phyloP scores from a whole-genome alignment of 2,329 filamentous ascomycete genomes.

The Arthrocladium fulminans region DNA sequence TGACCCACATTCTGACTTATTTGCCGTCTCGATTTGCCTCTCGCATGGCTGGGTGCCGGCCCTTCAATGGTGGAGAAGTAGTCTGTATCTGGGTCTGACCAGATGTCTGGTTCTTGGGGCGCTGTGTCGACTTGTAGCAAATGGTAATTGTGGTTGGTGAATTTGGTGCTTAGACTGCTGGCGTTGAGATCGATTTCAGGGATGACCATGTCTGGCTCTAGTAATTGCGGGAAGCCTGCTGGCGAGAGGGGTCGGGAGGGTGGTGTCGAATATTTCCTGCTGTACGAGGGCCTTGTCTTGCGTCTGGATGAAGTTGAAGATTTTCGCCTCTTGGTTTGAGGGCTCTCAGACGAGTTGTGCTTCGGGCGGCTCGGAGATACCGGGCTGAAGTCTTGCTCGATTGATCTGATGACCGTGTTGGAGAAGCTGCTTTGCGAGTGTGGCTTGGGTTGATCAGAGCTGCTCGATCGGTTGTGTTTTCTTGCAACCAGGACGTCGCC shows the following conservation, averaged over 20 bases:
- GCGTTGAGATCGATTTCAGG: slow-evolving; percentile 6
- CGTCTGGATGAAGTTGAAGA: slow-evolving; percentile 3
- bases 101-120: slow-evolving; percentile 8
- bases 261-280: slow-evolving; percentile 8
- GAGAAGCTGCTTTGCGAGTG: background rate
- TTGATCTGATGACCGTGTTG: background rate
- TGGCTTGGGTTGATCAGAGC: slow-evolving; percentile 1
- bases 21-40: slow-evolving; percentile 6
- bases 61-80: slow-evolving; percentile 8
- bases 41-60: background rate
- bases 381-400: background rate
- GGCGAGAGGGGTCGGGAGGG: slow-evolving; percentile 6
- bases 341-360: background rate
- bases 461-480: background rate
- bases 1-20: slow-evolving; percentile 2
- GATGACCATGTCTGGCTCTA: slow-evolving; percentile 7
- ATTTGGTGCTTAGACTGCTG: background rate
- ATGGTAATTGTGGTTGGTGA: background rate
- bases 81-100: slow-evolving; percentile 7
- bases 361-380: background rate
- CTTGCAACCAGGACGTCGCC: background rate
- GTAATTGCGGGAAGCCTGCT: slow-evolving; percentile 1
- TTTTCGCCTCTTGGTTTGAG: background rate
- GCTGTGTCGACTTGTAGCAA: slow-evolving; percentile 6
- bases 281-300: slow-evolving; percentile 2